A percentile compares a stretch with the other conserved stretches of the same genome.
Evolutionary conservation across 179 eudicot genomes (phyloP).

Genomic region (Beta corolliflora): DNA sequence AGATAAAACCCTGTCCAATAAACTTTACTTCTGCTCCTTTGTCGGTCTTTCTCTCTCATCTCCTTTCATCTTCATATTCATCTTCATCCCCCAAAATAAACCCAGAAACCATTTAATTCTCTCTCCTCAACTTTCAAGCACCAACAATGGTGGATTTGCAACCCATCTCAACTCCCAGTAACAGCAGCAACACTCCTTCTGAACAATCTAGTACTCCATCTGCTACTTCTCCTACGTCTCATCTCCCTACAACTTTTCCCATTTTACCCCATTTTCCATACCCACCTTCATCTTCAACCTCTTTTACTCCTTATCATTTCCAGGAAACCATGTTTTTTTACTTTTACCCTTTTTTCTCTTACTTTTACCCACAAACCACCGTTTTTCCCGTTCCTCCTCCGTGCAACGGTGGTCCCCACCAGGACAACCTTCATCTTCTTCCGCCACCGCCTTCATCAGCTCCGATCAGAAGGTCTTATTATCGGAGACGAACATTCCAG

Average conservation of each 20-base stretch:
- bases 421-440: neutral
- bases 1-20: too few relatives aligned
- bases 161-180: neutral
- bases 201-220: neutral
- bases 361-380: neutral
- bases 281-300: neutral
- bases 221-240: constrained; percentile 12
- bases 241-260: constrained; percentile 1
- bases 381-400: neutral
- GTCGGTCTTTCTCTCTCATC: neutral
- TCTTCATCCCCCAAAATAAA: neutral
- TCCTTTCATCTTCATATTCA: too few relatives aligned
- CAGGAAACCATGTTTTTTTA: neutral
- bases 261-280: neutral
- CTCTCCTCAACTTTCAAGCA: neutral
- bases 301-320: neutral
- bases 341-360: neutral
- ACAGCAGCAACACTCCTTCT: neutral
- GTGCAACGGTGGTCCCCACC: too few relatives aligned
- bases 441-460: neutral
- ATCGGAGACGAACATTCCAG: neutral
- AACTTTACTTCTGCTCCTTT: neutral
- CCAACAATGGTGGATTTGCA: constrained; percentile 29
- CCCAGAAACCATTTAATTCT: neutral
- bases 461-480: neutral